Evolutionary conservation across 306 rosid species (phyloP).

Genomic region (Malus domestica): ASM211411v1 NC_041805.1:7653001-7653500

Average conservation of each 20-base stretch:
- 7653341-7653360: slow-evolving; percentile 28
- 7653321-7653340: slow-evolving; percentile 46
- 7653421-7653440: slow-evolving; percentile 31
- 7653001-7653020: background rate
- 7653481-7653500: slow-evolving; percentile 77
- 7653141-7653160: slow-evolving; percentile 46
- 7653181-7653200: background rate
- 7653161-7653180: slow-evolving; percentile 38
- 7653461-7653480: slow-evolving; percentile 31
- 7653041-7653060: background rate
- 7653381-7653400: slow-evolving; percentile 38
- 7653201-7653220: background rate
- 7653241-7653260: background rate
- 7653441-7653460: slow-evolving; percentile 51
- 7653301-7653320: background rate
- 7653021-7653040: background rate
- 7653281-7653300: background rate
- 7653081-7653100: slow-evolving; percentile 16
- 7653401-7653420: slow-evolving; percentile 23
- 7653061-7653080: slow-evolving; percentile 14
- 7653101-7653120: slow-evolving; percentile 80
- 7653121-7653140: slow-evolving; percentile 45
- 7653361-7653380: slow-evolving; percentile 36
- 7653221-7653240: background rate
- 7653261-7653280: background rate